Percentiles rank a stretch among this genome's conserved stretches.
phyloP scores from a whole-genome alignment of 192 early-diverging fungal genomes.

The Mortierella antarctica region DNA sequence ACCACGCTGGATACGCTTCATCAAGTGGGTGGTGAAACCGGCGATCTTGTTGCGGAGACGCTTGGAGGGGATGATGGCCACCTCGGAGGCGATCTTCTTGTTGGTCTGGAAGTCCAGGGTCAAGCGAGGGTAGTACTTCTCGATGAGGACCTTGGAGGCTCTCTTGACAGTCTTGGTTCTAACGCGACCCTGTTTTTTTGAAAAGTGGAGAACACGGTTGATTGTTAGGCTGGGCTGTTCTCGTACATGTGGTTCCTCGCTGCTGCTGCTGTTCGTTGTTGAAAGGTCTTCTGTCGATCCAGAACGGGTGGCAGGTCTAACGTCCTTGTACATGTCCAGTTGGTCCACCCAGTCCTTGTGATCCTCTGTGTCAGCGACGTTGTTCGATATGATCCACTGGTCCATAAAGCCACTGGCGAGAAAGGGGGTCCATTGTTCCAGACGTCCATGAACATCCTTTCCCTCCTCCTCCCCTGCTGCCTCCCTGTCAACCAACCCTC shows the following conservation, averaged over 20 bases:
- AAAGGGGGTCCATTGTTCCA: no score
- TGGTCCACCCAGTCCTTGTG: no score
- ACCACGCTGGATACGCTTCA: conserved; percentile 99
- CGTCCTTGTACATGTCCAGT: no score
- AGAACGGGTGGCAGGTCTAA: no score
- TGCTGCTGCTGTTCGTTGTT: neutral
- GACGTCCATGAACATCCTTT: no score
- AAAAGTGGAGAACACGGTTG: neutral
- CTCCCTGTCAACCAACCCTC: no score
- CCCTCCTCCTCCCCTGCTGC: no score
- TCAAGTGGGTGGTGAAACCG: conserved; percentile 99
- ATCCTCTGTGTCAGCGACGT: no score
- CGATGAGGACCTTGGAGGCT: conserved; percentile 99
- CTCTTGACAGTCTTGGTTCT: conserved; percentile 99
- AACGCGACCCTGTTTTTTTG: conserved; percentile 84
- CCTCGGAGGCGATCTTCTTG: conserved; percentile 98
- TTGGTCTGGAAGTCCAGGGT: conserved; percentile 99
- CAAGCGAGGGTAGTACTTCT: conserved; percentile 99
- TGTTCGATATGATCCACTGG: no score
- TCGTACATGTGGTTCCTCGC: neutral
- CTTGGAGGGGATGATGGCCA: conserved; percentile 98
- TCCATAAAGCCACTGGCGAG: no score
- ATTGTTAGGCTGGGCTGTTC: neutral
- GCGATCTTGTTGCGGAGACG: conserved; percentile 99
- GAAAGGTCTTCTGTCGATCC: neutral